phyloP scores from a whole-genome alignment of 805 yeast species.

The Helenozyma rhizophorensis region DNA sequence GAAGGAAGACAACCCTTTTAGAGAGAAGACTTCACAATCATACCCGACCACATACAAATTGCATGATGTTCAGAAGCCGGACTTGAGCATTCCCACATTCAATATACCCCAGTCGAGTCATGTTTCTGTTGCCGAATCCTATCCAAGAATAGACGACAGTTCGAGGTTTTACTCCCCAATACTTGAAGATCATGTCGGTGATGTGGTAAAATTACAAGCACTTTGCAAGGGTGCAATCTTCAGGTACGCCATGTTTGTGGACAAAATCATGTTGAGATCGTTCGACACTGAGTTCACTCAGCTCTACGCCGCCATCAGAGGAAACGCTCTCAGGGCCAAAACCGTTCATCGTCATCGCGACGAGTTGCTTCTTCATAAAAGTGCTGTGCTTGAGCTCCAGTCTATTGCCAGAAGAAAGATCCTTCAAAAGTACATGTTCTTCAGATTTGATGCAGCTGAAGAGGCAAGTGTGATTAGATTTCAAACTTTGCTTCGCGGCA shows the following conservation, averaged over 20 bases:
- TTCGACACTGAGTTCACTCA: slow-evolving; percentile 46
- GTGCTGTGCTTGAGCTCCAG: slow-evolving; percentile 37
- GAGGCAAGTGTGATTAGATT: slow-evolving; percentile 1
- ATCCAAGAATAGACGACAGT: background rate
- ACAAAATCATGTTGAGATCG: slow-evolving; percentile 56
- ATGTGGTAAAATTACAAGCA: slow-evolving; percentile 59
- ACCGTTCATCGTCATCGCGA: slow-evolving; percentile 33
- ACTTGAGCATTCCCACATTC: slow-evolving; percentile 1
- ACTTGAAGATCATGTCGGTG: slow-evolving; percentile 5
- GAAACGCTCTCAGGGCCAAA: slow-evolving; percentile 32
- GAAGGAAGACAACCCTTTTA: slow-evolving; percentile 4
- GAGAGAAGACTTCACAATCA: background rate
- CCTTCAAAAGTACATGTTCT: slow-evolving; percentile 1
- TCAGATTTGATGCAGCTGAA: background rate
- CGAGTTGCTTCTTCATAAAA: slow-evolving; percentile 24
- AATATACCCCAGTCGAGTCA: background rate
- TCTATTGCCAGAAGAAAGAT: slow-evolving; percentile 30
- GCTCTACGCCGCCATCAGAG: slow-evolving; percentile 52
- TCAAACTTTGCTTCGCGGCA: slow-evolving; percentile 7
- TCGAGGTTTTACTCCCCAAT: slow-evolving; percentile 2
- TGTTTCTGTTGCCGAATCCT: too few species aligned
- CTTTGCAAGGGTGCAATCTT: slow-evolving; percentile 63
- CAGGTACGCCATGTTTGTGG: slow-evolving; percentile 61
- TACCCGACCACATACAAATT: slow-evolving; percentile 1
- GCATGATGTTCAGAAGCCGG: slow-evolving; percentile 5